Conservation (phyloP, 768 basidiomycete genomes). For the Holtermannia corniformis region DNA sequence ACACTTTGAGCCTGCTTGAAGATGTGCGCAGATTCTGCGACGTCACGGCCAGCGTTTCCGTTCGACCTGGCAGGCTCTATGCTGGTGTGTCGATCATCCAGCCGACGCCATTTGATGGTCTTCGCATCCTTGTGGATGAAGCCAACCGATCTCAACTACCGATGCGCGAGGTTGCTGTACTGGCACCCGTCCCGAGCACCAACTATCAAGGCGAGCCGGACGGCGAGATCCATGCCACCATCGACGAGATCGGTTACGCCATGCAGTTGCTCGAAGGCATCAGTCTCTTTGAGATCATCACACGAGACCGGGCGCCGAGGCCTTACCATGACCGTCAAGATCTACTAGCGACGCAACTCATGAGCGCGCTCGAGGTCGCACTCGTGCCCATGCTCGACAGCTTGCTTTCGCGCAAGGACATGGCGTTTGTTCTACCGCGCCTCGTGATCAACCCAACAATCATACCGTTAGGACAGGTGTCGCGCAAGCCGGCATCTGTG, state of each 20-base stretch:
- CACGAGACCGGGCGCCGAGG: conserved; percentile 18
- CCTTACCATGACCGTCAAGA: conserved; percentile 2
- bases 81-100: conserved; percentile 38
- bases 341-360: conserved; percentile 9
- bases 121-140: conserved; percentile 35
- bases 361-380: conserved; percentile 26
- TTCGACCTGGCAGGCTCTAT: conserved; percentile 35
- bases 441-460: conserved; percentile 35
- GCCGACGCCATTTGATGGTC: conserved; percentile 41
- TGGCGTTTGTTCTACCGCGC: conserved; percentile 34
- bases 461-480: conserved; percentile 33
- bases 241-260: conserved; percentile 41
- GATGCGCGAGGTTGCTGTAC: conserved; percentile 27
- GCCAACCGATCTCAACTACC: conserved; percentile 36
- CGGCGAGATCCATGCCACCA: conserved; percentile 17
- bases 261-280: conserved; percentile 35
- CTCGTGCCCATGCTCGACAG: conserved; percentile 40
- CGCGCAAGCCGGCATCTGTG: neutral
- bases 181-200: conserved; percentile 1
- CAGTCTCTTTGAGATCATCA: conserved; percentile 30
- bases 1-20: conserved; percentile 32
- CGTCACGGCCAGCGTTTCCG: conserved; percentile 15
- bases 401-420: conserved; percentile 32
- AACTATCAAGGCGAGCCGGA: conserved; percentile 6
- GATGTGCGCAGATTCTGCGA: conserved; percentile 34